phyloP scores from a whole-genome alignment of 495 filamentous ascomycete genomes.

The Xylaria telfairii region DNA sequence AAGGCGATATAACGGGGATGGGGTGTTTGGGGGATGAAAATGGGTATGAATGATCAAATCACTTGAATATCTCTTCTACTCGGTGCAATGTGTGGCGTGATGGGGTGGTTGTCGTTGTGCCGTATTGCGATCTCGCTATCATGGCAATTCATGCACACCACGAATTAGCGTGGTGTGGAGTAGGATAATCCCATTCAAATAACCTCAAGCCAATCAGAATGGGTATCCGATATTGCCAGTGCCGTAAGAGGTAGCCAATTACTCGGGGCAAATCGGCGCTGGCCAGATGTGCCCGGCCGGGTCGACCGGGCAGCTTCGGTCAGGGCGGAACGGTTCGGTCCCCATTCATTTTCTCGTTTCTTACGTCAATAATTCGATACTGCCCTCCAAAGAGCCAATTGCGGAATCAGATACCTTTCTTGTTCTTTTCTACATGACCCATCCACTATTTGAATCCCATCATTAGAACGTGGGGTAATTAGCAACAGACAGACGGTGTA shows the following conservation, averaged over 20 bases:
- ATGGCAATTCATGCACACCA: no score
- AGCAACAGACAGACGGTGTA: neutral
- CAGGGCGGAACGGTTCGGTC: constrained; percentile 12
- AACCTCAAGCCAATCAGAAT: neutral
- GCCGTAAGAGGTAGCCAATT: neutral
- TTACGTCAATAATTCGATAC: constrained; percentile 17
- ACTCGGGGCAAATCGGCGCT: constrained; percentile 13
- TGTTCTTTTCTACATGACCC: neutral
- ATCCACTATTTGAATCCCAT: neutral
- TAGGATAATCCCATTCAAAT: neutral
- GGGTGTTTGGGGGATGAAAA: constrained; percentile 22
- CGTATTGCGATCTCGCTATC: neutral
- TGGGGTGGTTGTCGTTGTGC: no score
- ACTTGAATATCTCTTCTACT: constrained; percentile 11
- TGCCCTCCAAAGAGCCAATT: neutral
- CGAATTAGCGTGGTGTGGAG: neutral
- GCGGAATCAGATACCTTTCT: neutral
- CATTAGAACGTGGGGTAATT: neutral
- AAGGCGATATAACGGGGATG: constrained; percentile 10
- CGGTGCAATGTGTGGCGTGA: neutral
- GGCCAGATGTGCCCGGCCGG: neutral
- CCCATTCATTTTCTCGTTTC: constrained; percentile 17
- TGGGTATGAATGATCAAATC: constrained; percentile 20
- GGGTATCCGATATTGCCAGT: neutral
- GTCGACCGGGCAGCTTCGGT: constrained; percentile 10